Percentiles rank a stretch among this genome's conserved stretches.
phyloP scores from a whole-genome alignment of 2,329 filamentous ascomycete species.

The Thielaviopsis musarum region DNA sequence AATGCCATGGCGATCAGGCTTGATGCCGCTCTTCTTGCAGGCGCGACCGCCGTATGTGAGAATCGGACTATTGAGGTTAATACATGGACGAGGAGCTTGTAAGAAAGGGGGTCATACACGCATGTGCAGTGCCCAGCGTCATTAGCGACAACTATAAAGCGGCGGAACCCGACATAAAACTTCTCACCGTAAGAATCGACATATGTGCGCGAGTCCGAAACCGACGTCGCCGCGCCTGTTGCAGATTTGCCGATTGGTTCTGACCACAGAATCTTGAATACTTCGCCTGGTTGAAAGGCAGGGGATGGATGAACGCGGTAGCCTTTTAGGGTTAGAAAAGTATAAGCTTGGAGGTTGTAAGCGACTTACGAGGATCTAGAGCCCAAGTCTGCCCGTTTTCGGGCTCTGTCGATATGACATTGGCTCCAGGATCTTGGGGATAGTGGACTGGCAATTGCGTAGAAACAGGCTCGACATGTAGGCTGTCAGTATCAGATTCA shows the following conservation, averaged over 20 bases:
- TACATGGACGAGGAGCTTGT: background rate
- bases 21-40: slow-evolving; percentile 36
- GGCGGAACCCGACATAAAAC: slow-evolving; percentile 33
- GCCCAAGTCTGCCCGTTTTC: background rate
- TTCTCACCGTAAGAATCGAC: slow-evolving; percentile 21
- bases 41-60: slow-evolving; percentile 35
- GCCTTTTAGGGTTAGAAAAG: background rate
- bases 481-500: background rate
- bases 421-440: background rate
- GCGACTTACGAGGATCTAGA: slow-evolving; percentile 3
- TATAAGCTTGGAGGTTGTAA: background rate
- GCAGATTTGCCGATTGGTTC: slow-evolving; percentile 28
- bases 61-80: slow-evolving; percentile 27
- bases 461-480: background rate
- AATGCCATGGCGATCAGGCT: slow-evolving; percentile 36
- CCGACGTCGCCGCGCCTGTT: slow-evolving; percentile 18
- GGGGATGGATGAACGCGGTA: slow-evolving; percentile 4
- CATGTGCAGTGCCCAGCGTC: slow-evolving; percentile 36
- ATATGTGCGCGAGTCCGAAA: slow-evolving; percentile 21
- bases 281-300: slow-evolving; percentile 19
- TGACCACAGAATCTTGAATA: slow-evolving; percentile 39
- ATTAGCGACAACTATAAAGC: slow-evolving; percentile 37
- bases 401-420: background rate
- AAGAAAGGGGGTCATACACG: slow-evolving; percentile 24
- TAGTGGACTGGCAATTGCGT: background rate